Base-by-base conservation (phyloP, 2,329 filamentous ascomycete genomes). In the Septoria linicola region DNA sequence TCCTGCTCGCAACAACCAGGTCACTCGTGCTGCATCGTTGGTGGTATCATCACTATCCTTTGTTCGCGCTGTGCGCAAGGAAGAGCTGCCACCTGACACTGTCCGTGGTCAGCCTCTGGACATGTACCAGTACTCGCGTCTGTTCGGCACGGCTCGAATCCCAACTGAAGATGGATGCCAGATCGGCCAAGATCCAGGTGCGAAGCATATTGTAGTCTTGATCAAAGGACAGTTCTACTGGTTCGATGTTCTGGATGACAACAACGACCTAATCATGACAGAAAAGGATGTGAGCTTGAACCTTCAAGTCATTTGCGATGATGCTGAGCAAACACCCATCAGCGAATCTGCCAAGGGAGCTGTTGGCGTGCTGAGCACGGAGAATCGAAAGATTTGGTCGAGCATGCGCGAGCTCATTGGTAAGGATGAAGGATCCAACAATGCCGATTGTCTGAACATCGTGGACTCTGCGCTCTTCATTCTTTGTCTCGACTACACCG, bases 221-320 rank as follows among this genome's bases (percentile, higher is more conserved):
- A 95, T 89, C 66, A 88, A 92, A 59, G 93, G 93, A 1, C 93
- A 99, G 61, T 91, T 97, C 65, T 99, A 99, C 72, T 97, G 92
- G 92, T 99, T 99, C 63, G 93, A 99, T 69, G 91, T 96, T 1
- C 76, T 99, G 14, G 93, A 99, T 62, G 86, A 92, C 60, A 95
- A 96, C 70, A 88, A 88, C 5, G 93, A 99, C 69, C 75, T 95
- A 49, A 96, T 99, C 71, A 97, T 97, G 92, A 91, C 86, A 0
- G 93, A 97, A 70, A 92, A 89, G 68, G 93, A 99, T 64, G 81
- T 99, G 47, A 84, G 88, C 5, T 78, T 96, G 66, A 97, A 99
- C 65, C 76, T 99, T 14, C 87, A 95, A 66, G 92, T 89, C 11
- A 93, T 97, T 63, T 81, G 95, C 48, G 88, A 95, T 49, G 93